Percentiles rank a stretch among this genome's conserved stretches.
These are phyloP conservation scores for Zymoseptoria passerinii DNA, from an alignment of 2,329 filamentous ascomycete genomes.

Conservation along the genomic window DNA sequence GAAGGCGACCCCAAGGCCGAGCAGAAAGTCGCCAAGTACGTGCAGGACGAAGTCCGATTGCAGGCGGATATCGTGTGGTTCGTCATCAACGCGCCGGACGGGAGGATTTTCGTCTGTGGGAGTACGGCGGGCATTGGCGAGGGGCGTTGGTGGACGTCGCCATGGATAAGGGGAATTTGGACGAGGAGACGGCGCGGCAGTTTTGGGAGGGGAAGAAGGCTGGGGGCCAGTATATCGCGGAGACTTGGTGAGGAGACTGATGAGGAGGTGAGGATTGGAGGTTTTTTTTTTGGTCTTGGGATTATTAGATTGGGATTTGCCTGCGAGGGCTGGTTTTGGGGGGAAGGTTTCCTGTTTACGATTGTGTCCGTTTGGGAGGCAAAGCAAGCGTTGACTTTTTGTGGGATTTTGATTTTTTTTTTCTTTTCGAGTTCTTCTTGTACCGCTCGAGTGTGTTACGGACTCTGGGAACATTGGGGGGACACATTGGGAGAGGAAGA, in stretches of 20 bases:
- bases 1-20: slow-evolving; percentile 57
- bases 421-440: too few species aligned
- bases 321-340: neutral
- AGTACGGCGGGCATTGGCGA: slow-evolving; percentile 96
- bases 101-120: slow-evolving; percentile 91
- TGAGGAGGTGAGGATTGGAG: too few species aligned
- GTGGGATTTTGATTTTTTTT: too few species aligned
- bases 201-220: slow-evolving; percentile 93
- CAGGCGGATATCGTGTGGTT: slow-evolving; percentile 98
- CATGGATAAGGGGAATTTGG: slow-evolving; percentile 84
- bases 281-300: too few species aligned
- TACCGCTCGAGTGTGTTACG: too few species aligned
- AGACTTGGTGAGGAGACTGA: slow-evolving; percentile 29
- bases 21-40: slow-evolving; percentile 69
- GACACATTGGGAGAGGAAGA: too few species aligned
- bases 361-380: too few species aligned
- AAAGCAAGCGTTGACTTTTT: too few species aligned
- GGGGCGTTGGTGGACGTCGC: slow-evolving; percentile 85
- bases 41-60: slow-evolving; percentile 85
- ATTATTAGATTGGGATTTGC: too few species aligned
- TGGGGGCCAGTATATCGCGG: slow-evolving; percentile 90
- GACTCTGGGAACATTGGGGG: too few species aligned
- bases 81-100: slow-evolving; percentile 92
- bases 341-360: neutral
- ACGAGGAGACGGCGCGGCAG: slow-evolving; percentile 67